Evolutionary conservation across 1,284 basidiomycete species (phyloP), one percentile per base, ranked within the genome.

Genomic region (Rhodotorula sp.): DNA sequence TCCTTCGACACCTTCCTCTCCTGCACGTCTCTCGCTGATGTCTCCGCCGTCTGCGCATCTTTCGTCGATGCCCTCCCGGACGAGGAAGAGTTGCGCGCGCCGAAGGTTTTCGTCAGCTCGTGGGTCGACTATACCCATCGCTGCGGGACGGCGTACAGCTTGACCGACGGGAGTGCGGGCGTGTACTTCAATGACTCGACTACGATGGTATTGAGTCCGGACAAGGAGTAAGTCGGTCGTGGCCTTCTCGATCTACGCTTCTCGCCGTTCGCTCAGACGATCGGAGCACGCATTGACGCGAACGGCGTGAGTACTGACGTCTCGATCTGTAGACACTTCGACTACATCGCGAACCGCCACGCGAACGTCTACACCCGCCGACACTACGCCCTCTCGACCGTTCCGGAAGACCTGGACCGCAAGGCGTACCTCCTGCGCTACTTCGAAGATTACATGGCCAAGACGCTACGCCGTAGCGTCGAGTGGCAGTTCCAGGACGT

Each of bases 101-200:
- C 94, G 51, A 85, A 84, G 64, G 89, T 95, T 22, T 99, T 98
- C 81, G 92, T 99, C 75, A 91, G 91, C 3, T 92, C 91, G 15
- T 99, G 95, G 95, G 89, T 98, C 57, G 95, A 99, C 81, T 97
- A 98, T 79, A 94, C 91, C 80, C 92, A 94, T 80, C 96, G 96
- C 83, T 99, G 98, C 81, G 96, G 95, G 16, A 94, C 98, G 87
- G 96, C 94, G 2, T 98, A 98, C 79, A 92, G 92, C 2, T 84
- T 99, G 77, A 94, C 91, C 40, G 94, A 99, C 78, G 94, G 95
- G 6, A 90, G 91, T 2, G 89, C 97, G 37, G 93, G 93, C 13
- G 91, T 97, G 28, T 89, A 97, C 81, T 98, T 97, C 83, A 96
- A 97, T 77, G 95, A 99, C 80, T 92, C 89, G 76, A 92, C 92